phyloP scores from a whole-genome alignment of 108 stramenopile genomes.

The Schizochytrium sp. region DNA sequence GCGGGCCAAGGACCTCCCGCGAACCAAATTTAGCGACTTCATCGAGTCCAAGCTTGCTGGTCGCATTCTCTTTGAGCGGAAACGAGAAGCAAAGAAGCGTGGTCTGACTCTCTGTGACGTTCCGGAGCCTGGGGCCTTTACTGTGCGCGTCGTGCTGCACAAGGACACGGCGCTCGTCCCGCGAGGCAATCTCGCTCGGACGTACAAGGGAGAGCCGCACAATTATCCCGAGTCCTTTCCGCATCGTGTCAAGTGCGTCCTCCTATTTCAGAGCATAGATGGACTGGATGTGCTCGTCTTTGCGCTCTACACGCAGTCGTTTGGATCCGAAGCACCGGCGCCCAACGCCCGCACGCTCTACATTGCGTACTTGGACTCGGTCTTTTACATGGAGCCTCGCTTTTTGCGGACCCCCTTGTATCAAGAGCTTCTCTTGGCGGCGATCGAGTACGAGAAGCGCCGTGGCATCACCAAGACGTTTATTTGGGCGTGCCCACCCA shows the following conservation, averaged over 20 bases:
- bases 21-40: slow-evolving; percentile 6
- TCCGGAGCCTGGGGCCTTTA: not conserved
- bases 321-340: slow-evolving; percentile 75
- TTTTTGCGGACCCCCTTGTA: slow-evolving; percentile 73
- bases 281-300: slow-evolving; percentile 89
- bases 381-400: slow-evolving; percentile 75
- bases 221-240: slow-evolving; percentile 71
- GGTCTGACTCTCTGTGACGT: not conserved
- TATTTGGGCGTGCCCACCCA: slow-evolving; percentile 94
- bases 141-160: not conserved
- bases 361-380: slow-evolving; percentile 90
- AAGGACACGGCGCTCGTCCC: not conserved
- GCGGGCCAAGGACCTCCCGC: not conserved
- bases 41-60: not conserved
- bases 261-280: slow-evolving; percentile 83
- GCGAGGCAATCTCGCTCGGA: not conserved
- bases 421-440: slow-evolving; percentile 73
- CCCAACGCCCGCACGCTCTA: slow-evolving; percentile 87
- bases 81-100: not conserved
- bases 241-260: slow-evolving; percentile 71
- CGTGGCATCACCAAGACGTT: slow-evolving; percentile 91
- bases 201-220: not conserved
- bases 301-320: slow-evolving; percentile 93
- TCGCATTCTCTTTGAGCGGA: not conserved
- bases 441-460: slow-evolving; percentile 78